phyloP scores from a whole-genome alignment of 75 land plant species.

The Selaginella moellendorffii region DNA sequence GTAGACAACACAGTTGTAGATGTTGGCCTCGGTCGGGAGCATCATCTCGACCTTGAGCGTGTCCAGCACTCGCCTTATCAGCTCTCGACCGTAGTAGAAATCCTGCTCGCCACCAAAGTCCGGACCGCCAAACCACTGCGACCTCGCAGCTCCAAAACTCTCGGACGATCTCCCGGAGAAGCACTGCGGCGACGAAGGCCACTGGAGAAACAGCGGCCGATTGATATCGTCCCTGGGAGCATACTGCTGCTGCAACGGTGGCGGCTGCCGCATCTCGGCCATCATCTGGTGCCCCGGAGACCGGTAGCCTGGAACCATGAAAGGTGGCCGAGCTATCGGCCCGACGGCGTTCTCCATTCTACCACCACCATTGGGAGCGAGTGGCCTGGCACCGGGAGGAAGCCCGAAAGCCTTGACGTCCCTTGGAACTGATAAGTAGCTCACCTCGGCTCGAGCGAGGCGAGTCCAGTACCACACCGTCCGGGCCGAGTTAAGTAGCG shows the following conservation, averaged over 20 bases:
- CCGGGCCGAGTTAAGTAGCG: constrained; percentile 53
- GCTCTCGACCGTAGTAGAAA: background rate
- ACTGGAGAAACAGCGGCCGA: background rate
- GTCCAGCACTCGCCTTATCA: background rate
- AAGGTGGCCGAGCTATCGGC: too few relatives aligned
- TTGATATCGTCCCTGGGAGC: too few relatives aligned
- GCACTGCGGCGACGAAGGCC: background rate
- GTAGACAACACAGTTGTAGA: background rate
- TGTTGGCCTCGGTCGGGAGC: background rate
- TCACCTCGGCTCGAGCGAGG: constrained; percentile 28
- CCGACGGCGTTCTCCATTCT: too few relatives aligned
- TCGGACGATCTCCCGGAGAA: background rate
- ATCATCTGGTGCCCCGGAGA: too few relatives aligned
- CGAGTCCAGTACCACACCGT: constrained; percentile 57
- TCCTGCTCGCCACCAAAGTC: background rate
- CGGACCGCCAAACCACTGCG: background rate
- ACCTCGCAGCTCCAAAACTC: too few relatives aligned
- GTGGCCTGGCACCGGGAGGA: too few relatives aligned
- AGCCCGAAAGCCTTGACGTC: too few relatives aligned
- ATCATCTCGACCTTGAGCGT: background rate
- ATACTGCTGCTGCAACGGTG: too few relatives aligned
- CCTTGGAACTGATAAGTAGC: background rate
- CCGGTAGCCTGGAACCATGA: too few relatives aligned
- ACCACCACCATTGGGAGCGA: too few relatives aligned
- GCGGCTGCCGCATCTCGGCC: too few relatives aligned